These are phyloP conservation scores for Kodamaea kaohsiungensis DNA, from an alignment of 805 yeast genomes.

Conservation along the genomic window DNA sequence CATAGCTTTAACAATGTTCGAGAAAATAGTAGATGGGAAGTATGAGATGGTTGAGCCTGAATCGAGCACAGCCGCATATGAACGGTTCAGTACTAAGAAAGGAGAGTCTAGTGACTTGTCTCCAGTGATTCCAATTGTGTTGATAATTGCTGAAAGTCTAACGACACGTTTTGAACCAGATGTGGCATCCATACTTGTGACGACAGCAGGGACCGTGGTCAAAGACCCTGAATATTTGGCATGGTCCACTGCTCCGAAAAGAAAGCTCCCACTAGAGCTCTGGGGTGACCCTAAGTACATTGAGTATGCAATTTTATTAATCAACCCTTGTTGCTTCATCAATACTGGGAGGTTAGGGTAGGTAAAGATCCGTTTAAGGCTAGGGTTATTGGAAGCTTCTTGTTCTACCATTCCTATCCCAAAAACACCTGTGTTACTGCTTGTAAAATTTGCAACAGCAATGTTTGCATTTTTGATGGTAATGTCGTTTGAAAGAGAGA, in stretches of 20 bases:
- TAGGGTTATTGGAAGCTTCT: background rate
- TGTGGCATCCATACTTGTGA: constrained; percentile 14
- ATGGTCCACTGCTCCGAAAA: constrained; percentile 75
- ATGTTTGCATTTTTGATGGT: background rate
- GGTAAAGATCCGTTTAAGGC: background rate
- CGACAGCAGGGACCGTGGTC: constrained; percentile 29
- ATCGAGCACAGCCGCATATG: background rate
- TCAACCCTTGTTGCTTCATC: constrained; percentile 58
- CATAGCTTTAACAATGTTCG: background rate
- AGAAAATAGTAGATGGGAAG: background rate
- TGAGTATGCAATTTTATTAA: constrained; percentile 58
- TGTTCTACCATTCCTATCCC: background rate
- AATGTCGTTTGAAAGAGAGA: background rate
- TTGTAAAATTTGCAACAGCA: background rate
- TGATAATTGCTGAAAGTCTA: background rate
- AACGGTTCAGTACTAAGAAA: background rate
- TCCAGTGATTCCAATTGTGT: background rate
- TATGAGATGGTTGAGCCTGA: background rate
- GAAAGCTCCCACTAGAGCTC: constrained; percentile 48
- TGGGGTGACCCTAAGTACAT: constrained; percentile 52
- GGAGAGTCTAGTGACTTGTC: background rate
- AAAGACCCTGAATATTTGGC: constrained; percentile 57
- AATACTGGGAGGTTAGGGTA: constrained; percentile 50
- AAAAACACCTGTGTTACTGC: background rate
- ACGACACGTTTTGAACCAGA: background rate